Evolutionary conservation across 192 early-diverging fungal species (phyloP), one percentile per base, ranked within the genome.

Genomic region (Glomus cerebriforme): DNA sequence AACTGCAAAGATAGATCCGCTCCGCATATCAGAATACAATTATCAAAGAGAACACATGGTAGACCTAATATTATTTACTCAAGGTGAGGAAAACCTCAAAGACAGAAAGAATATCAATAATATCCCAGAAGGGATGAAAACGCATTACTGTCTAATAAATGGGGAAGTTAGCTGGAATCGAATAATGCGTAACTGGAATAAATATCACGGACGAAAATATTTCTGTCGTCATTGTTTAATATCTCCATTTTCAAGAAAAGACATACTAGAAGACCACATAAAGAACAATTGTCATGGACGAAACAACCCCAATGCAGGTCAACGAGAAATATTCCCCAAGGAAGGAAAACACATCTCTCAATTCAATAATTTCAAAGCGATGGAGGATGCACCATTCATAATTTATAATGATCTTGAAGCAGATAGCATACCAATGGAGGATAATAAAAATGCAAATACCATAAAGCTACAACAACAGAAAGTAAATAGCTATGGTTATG

Each of bases 131-230:
- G 49, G 47, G 0, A 17, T 73, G 6, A 73, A 73, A 54, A 73
- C 71, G 19, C 71, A 73, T 49, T 73, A 73, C 1, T 5, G 22
- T 3, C 31, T 27, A 54, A 73, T 73, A 54, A 73, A 35, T 29
- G 71, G 39, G 2, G 39, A 43, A 13, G 39, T 1, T 0, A 1
- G 47, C 8, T 73, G 43, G 19, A 1, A 13, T 10, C 7, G 71
- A 58, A 47, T 73, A 73, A 73, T 73, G 47, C 71, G 26, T 15
- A 73, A 73, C 13, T 73, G 47, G 71, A 73, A 73, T 26, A 73
- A 73, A 0, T 26, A 73, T 59, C n/a, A 73, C 31, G 47, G 1
- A 0, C 22, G 29, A 13, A 73, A 73, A 59, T 73, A 73, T 26
- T 73, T 73, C 47, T 73, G 71, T 12, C 0, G 47, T 17, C 43